Conservation (phyloP, 331 rosid species). For the Quercus phellos region DNA sequence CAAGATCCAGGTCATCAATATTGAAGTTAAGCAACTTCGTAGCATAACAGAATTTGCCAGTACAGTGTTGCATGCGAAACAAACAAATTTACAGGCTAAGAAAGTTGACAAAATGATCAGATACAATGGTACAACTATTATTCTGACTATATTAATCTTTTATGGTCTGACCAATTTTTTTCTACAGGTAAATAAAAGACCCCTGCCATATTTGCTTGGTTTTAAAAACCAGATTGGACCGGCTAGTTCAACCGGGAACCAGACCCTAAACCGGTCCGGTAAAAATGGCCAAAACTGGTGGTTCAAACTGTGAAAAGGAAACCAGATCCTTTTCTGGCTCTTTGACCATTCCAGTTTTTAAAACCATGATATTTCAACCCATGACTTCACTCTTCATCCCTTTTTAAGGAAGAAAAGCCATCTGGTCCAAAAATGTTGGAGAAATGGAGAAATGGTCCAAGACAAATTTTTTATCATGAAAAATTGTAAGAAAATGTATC, state of each 20-base stretch:
- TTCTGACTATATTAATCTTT: not conserved
- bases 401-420: not conserved
- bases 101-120: not conserved
- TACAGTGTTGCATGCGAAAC: not conserved
- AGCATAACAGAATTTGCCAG: not conserved
- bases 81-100: not conserved
- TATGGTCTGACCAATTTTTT: not conserved
- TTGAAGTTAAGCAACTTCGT: not conserved
- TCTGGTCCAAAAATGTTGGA: not conserved
- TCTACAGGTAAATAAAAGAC: not conserved
- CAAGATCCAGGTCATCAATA: not conserved
- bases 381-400: not conserved
- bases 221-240: too few species aligned
- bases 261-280: too few species aligned
- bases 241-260: too few species aligned
- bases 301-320: too few species aligned
- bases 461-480: not conserved
- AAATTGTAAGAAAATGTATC: not conserved
- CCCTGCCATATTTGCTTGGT: not conserved
- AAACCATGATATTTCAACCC: not conserved
- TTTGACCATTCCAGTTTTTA: too few species aligned
- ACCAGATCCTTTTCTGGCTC: too few species aligned
- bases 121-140: not conserved
- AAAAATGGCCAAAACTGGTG: too few species aligned
- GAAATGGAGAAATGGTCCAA: not conserved